Evolutionary conservation across 345 rosid genomes (phyloP).

Genomic region (Pugionium cornutum): DNA sequence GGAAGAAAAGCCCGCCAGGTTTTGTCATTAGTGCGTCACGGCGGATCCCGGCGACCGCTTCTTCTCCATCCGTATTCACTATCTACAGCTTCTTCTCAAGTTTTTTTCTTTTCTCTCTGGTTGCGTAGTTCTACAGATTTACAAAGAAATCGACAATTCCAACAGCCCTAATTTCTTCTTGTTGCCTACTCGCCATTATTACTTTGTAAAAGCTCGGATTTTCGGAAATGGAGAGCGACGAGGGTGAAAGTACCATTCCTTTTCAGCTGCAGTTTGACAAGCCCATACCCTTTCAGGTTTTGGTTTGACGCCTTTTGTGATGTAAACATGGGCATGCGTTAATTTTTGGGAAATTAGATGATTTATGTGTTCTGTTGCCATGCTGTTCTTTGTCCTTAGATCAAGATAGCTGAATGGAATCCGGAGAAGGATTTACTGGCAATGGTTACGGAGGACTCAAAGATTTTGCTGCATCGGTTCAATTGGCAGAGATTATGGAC

Average conservation of each 20-base stretch:
- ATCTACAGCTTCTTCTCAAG: not conserved
- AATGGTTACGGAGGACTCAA: conserved; percentile 79
- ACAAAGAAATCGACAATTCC: not conserved
- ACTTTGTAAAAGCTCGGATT: conserved; percentile 5
- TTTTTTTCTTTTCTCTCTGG: not conserved
- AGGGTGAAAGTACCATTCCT: conserved; percentile 52
- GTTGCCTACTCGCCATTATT: not conserved
- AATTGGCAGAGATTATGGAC: conserved; percentile 97
- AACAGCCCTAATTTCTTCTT: not conserved
- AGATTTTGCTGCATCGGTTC: conserved; percentile 73
- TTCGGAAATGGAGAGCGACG: conserved; percentile 70
- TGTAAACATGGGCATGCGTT: not conserved
- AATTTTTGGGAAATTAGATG: not conserved
- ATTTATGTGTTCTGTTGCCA: not conserved
- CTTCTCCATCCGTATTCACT: conserved; percentile 1
- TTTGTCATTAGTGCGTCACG: conserved; percentile 16
- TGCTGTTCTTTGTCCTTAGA: conserved; percentile 36
- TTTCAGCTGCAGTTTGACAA: conserved; percentile 90
- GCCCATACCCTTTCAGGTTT: conserved; percentile 82
- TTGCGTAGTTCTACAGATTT: conserved; percentile 8
- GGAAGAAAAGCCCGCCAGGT: conserved; percentile 39
- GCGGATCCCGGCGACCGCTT: conserved; percentile 32
- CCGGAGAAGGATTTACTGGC: conserved; percentile 85
- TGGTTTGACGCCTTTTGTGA: not conserved
- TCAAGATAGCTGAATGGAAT: conserved; percentile 79